These are phyloP conservation scores for Raffaelea arxii DNA, from an alignment of 2,329 filamentous ascomycete genomes.

Conservation along the genomic window DNA sequence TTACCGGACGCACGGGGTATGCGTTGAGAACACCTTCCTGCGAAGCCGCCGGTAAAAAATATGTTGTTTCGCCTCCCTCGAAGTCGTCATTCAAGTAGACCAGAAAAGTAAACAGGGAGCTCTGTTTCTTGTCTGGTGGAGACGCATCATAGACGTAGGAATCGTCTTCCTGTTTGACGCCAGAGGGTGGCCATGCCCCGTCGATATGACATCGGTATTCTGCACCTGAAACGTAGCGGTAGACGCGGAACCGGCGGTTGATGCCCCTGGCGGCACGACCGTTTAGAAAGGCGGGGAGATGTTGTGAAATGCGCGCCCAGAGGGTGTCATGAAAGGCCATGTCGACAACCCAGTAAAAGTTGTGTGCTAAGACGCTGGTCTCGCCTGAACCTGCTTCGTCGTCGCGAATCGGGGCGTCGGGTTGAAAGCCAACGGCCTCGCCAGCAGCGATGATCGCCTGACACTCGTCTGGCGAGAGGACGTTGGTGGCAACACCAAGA, in stretches of 20 bases:
- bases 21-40: slow-evolving; percentile 59
- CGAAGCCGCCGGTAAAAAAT: slow-evolving; percentile 51
- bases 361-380: slow-evolving; percentile 57
- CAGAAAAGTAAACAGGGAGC: slow-evolving; percentile 59
- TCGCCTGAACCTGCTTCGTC: too few species aligned
- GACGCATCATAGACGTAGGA: slow-evolving; percentile 60
- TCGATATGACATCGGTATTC: slow-evolving; percentile 65
- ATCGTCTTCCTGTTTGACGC: not conserved
- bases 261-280: slow-evolving; percentile 52
- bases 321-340: slow-evolving; percentile 51
- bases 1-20: slow-evolving; percentile 57
- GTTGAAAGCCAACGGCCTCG: slow-evolving; percentile 55
- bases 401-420: slow-evolving; percentile 57
- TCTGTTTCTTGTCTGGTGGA: slow-evolving; percentile 48
- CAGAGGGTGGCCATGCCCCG: slow-evolving; percentile 60
- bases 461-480: slow-evolving; percentile 53
- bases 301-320: slow-evolving; percentile 50
- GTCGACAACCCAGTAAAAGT: slow-evolving; percentile 65
- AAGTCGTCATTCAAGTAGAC: slow-evolving; percentile 65
- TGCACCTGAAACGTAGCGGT: slow-evolving; percentile 62
- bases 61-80: slow-evolving; percentile 61
- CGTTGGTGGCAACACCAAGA: slow-evolving; percentile 48
- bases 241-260: slow-evolving; percentile 62
- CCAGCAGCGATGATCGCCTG: slow-evolving; percentile 56
- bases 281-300: slow-evolving; percentile 44